Base-by-base conservation (phyloP, 495 filamentous ascomycete genomes). In the Aspergillus bertholletiae region DNA sequence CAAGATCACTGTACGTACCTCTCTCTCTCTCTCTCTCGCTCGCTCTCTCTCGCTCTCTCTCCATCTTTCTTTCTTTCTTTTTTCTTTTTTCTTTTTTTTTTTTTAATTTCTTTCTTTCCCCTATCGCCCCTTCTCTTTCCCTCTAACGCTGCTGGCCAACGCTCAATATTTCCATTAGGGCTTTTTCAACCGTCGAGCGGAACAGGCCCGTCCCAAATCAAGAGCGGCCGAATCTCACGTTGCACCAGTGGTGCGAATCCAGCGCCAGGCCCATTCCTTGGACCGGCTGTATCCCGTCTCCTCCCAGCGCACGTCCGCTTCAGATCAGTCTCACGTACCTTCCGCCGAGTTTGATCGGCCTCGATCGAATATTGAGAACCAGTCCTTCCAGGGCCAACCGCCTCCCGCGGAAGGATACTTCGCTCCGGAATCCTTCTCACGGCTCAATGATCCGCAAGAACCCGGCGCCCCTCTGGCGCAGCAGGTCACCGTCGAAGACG, bases 391-490 rank as follows among this genome's bases (percentile, higher is more conserved):
- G 1, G 52, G 52, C 23, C 58, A 49, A 35, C 63, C 60, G 4
- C 52, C 61, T 20, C 64, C 68, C 7, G 41, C 50, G 13, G 59
- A 55, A 51, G 67, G 66, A 11, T 74, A 67, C 51, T 74, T 71
- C 49, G 67, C 65, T 28, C 71, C 69, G 7, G 54, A 65, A 4
- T 54, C 54, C 27, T 40, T 58, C 43, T 22, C 55, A 13, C 41
- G 39, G 2, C 12, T 48, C 40, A 28, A 39, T 30, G 51, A 53
- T 15, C 0, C 45, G n/a, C 23, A n/a, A 27, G 30, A 45, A 22
- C 30, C 26, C 44, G 21, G 18, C 45, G 7, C 3, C 21, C 8
- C 23, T 1, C 18, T 26, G 22, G 18, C 44, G 44, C 44, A 46
- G n/a, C 18, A n/a, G 24, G n/a, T 26, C 44, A 22, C 13, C 4